Evolutionary conservation across 176 grass and related monocot species (phyloP).

Genomic region (Saccharum spontaneum): DNA sequence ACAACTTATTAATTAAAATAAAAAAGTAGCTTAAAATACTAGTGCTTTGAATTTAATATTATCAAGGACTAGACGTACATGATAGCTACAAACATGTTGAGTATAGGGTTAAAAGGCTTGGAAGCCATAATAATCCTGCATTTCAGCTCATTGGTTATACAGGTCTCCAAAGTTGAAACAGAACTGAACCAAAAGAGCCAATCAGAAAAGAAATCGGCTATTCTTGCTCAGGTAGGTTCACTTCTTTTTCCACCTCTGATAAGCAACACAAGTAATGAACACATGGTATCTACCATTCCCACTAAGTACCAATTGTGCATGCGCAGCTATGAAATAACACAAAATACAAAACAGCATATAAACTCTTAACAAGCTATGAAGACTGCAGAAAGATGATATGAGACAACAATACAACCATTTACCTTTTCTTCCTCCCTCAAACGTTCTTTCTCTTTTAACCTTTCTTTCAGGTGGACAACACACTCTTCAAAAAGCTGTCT

Average conservation of each 20-base stretch:
- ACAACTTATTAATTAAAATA: neutral
- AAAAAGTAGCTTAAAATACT: neutral
- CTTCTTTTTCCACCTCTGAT: neutral
- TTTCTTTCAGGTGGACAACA: constrained; percentile 79
- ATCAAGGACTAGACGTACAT: neutral
- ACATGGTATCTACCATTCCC: neutral
- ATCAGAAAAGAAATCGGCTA: neutral
- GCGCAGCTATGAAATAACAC: neutral
- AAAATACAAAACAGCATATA: neutral
- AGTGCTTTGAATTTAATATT: neutral
- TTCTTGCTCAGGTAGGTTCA: neutral
- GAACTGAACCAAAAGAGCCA: neutral
- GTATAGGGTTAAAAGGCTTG: neutral
- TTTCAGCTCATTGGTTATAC: neutral
- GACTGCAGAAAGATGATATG: neutral
- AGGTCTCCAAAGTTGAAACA: neutral
- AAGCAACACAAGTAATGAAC: neutral
- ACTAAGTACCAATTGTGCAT: neutral
- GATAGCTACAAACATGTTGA: neutral
- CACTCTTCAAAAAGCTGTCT: constrained; percentile 91
- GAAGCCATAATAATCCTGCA: neutral
- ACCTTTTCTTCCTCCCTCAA: constrained; percentile 97
- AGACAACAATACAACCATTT: neutral
- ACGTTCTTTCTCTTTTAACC: constrained; percentile 89
- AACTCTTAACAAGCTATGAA: neutral